Percentiles rank a stretch among this genome's conserved stretches.
Conservation (phyloP, 352 stramenopile genomes). For the Lagenidium sp. region DNA sequence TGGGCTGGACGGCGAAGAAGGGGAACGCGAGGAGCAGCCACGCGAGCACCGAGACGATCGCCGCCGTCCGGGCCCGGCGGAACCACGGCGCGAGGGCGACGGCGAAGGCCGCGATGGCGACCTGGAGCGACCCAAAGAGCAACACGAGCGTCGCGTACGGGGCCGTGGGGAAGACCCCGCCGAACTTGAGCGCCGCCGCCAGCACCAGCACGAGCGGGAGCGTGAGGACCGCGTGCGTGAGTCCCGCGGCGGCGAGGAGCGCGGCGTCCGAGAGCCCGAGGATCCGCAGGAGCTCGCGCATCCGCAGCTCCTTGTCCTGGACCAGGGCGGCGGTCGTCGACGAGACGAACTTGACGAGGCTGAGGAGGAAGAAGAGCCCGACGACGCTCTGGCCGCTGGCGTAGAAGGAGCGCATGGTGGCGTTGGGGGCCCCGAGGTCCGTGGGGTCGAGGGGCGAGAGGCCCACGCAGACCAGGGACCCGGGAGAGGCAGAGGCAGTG, state of each 20-base stretch:
- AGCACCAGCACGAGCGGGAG: conserved; percentile 20
- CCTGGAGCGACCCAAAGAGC: conserved; percentile 49
- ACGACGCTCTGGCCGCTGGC: conserved; percentile 29
- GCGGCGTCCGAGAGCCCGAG: conserved; percentile 63
- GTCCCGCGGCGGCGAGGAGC: conserved; percentile 53
- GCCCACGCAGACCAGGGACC: conserved; percentile 13
- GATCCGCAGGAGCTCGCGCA: conserved; percentile 81
- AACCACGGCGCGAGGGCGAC: conserved; percentile 64
- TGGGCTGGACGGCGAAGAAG: conserved; percentile 52
- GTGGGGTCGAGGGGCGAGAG: conserved; percentile 1
- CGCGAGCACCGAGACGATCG: conserved; percentile 51
- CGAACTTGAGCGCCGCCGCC: conserved; percentile 36
- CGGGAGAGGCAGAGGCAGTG: neutral
- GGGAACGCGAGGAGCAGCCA: conserved; percentile 74
- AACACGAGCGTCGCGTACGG: conserved; percentile 50
- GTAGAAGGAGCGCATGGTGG: conserved; percentile 29
- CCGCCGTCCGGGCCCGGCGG: conserved; percentile 50
- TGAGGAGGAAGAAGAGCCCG: conserved; percentile 30
- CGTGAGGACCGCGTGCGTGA: conserved; percentile 35
- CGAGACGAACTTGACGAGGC: conserved; percentile 46
- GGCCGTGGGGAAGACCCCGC: conserved; percentile 49
- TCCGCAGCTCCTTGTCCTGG: conserved; percentile 69
- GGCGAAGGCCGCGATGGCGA: conserved; percentile 55
- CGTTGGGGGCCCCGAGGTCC: conserved; percentile 14
- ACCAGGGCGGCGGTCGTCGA: conserved; percentile 65